Base-by-base conservation (phyloP, 1,284 basidiomycete species). In the Ceratobasidium sp. region DNA sequence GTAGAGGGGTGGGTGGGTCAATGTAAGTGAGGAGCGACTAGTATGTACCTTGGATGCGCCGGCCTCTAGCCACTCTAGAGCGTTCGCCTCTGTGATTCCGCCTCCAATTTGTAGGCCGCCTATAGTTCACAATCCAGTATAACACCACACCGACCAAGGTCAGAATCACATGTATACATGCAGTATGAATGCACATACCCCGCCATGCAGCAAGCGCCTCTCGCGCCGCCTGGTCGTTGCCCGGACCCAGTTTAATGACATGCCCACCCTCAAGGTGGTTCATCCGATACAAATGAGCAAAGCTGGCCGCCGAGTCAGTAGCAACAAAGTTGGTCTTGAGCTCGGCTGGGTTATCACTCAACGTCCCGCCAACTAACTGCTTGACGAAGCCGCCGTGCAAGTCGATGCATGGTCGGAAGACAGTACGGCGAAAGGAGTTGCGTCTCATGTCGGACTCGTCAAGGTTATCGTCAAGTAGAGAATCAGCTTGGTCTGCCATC, bases 321-420 rank as follows among this genome's bases (percentile, higher is more conserved):
- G 97, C 90, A 52, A 98, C 89, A 80, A 98, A 99, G 82, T 99
- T 99, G 26, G 95, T 98, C 79, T 88, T 88, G 74, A 98, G 87
- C 44, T 83, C 83, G 21, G 85, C 83, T 8, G 90, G 87, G 64
- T 88, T 79, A 62, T 94, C 89, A 9, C 89, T 90, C 38, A 99
- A 86, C 0, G 95, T 97, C 1, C 96, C 95, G 32, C 98, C 98
- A 11, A 99, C 95, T 74, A 99, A 99, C 83, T 99, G 98, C 82
- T 99, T 99, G 72, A 99, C 98, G 78, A 94, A 85, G 11, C 96
- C 96, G 75, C 91, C 88, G 83, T 99, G 98, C 30, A 99, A 87
- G 82, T 99, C 98, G 78, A 99, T 98, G 81, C 98, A 99, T 13
- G 98, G 98, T 71, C 92, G 87, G 83, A 99, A 99, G 61, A 87